Evolutionary conservation across 1,284 basidiomycete species (phyloP), one percentile per base, ranked within the genome.

Genomic region (Ceratobasidium sp.): DNA sequence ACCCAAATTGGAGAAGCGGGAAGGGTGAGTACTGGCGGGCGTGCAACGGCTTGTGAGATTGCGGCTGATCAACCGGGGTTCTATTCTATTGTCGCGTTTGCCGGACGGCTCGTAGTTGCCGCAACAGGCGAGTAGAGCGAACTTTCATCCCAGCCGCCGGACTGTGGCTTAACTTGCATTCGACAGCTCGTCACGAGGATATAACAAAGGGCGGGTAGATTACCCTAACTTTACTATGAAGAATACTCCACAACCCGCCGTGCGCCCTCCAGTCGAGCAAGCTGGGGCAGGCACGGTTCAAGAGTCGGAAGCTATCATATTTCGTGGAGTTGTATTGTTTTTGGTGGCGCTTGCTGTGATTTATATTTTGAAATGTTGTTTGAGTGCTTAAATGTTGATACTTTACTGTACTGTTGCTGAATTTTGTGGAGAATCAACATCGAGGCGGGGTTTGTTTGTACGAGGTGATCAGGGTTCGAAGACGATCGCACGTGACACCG

Each of bases 381-480:
- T 52, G 50, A 10, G 50, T 52, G 50, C 10, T 52, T 52, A n/a
- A 8, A 1, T 52, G 20, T 52, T n/a, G 50, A 20, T 52, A 8
- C n/a, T 20, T 52, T 20, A 20, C 20, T 52, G n/a, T 52, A 52
- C 7, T 52, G 50, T 52, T 50, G n/a, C 50, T 10, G 20, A n/a
- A 52, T 52, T 52, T 52, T 12, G 50, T 52, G 8, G 8, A 52
- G 20, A 52, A 52, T 52, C 5, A 52, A 52, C n/a, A n/a, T 44
- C 6, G n/a, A 35, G 59, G 59, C 59, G 59, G 33, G 59, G 35
- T 62, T 62, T 62, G 35, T 62, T 62, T 62, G 57, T 59, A 18
- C 18, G 8, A 30, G 41, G 59, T 41, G 59, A 41, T 62, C 59
- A 62, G 59, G 59, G 35, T 60, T 38, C 54, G 23, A 6, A 33